A percentile compares a stretch with the other conserved stretches of the same genome.
phyloP scores from a whole-genome alignment of 331 rosid species.

The Prunus yedoensis region DNA sequence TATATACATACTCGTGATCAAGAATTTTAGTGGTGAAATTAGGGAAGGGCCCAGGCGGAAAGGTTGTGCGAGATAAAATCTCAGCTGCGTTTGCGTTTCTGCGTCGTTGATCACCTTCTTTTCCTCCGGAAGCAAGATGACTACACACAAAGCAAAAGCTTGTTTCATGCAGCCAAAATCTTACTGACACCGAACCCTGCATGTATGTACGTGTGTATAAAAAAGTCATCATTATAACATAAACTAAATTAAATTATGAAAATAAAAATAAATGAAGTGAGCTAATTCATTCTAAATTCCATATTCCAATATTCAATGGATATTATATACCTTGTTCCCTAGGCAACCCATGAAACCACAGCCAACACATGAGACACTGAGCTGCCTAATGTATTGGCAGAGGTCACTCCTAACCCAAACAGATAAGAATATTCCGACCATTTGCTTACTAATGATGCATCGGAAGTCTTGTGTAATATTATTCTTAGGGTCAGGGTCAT shows the following conservation, averaged over 20 bases:
- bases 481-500: not conserved
- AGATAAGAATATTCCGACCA: conserved; percentile 17
- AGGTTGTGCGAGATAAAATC: conserved; percentile 11
- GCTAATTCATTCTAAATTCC: not conserved
- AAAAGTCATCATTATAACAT: not conserved
- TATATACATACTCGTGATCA: conserved; percentile 17
- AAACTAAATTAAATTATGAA: not conserved
- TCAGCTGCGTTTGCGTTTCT: conserved; percentile 7
- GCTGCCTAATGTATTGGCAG: not conserved
- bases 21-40: conserved; percentile 9
- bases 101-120: conserved; percentile 5
- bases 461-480: not conserved
- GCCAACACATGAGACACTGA: conserved; percentile 19
- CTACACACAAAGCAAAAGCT: conserved; percentile 23
- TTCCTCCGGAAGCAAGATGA: conserved; percentile 23
- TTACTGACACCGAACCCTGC: conserved; percentile 20
- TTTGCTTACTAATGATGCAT: conserved; percentile 21
- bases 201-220: not conserved
- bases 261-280: not conserved
- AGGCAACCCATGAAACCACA: conserved; percentile 22
- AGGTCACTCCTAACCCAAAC: conserved; percentile 18
- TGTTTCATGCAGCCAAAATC: conserved; percentile 16
- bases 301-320: not conserved
- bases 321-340: conserved; percentile 10
- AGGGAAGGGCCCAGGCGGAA: not conserved